phyloP scores from a whole-genome alignment of 2,329 filamentous ascomycete genomes.

The Leptosphaerulina australis region DNA sequence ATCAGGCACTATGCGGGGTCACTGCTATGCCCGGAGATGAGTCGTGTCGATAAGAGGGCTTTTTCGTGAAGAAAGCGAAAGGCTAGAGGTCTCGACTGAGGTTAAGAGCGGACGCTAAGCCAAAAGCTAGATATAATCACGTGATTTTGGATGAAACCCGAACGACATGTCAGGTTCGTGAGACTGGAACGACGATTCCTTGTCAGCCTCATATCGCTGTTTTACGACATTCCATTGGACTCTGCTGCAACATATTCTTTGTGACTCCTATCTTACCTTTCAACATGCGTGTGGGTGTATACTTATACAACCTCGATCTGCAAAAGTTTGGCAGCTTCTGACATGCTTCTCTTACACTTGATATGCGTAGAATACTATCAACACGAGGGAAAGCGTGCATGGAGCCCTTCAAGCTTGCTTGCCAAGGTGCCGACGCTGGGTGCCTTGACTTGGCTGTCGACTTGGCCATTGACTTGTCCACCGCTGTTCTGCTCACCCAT shows the following conservation, averaged over 20 bases:
- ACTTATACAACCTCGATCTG: too few relatives aligned
- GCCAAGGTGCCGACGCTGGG: neutral
- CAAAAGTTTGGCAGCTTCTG: neutral
- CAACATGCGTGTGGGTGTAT: too few relatives aligned
- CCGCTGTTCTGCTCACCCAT: neutral
- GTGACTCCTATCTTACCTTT: neutral
- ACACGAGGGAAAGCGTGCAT: neutral
- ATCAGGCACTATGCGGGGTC: slow-evolving; percentile 2
- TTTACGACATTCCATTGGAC: neutral
- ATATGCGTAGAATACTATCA: too few relatives aligned
- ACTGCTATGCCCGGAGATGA: slow-evolving; percentile 1
- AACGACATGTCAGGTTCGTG: slow-evolving; percentile 1
- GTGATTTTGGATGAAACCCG: slow-evolving; percentile 2
- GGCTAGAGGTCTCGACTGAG: slow-evolving; percentile 7
- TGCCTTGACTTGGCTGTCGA: neutral
- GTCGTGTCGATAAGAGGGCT: neutral
- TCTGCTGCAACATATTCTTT: neutral
- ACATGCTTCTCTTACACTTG: slow-evolving; percentile 1
- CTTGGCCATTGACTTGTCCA: neutral
- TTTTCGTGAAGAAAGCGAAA: slow-evolving; percentile 3
- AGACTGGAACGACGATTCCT: neutral
- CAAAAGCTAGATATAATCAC: neutral
- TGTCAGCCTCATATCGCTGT: slow-evolving; percentile 13
- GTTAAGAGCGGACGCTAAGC: slow-evolving; percentile 1
- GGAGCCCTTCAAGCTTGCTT: slow-evolving; percentile 10